Evolutionary conservation across 805 yeast genomes (phyloP).

Genomic region (Ogataea polymorpha): DNA sequence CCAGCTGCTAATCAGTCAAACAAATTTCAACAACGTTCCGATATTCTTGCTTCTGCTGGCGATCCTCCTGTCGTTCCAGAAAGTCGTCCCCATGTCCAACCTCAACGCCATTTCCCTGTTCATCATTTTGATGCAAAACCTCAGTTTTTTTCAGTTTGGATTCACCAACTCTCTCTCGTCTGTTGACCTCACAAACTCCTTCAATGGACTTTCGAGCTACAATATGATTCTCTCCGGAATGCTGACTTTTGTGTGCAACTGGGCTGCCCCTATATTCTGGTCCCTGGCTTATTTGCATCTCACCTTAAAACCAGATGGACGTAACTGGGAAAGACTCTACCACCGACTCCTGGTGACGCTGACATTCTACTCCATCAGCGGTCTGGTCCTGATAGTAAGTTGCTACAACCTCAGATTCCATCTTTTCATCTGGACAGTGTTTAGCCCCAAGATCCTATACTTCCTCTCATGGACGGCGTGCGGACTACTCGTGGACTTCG

Average conservation of each 20-base stretch:
- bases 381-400: slow-evolving; percentile 58
- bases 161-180: slow-evolving; percentile 91
- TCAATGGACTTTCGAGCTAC: slow-evolving; percentile 79
- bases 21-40: slow-evolving; percentile 55
- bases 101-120: slow-evolving; percentile 29
- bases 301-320: slow-evolving; percentile 6
- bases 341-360: slow-evolving; percentile 38
- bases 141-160: slow-evolving; percentile 83
- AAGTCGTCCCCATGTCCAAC: slow-evolving; percentile 12
- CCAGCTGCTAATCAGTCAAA: slow-evolving; percentile 50
- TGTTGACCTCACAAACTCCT: slow-evolving; percentile 85
- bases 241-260: slow-evolving; percentile 78
- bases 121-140: slow-evolving; percentile 60
- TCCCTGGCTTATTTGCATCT: slow-evolving; percentile 40
- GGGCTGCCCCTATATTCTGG: slow-evolving; percentile 86
- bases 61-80: slow-evolving; percentile 28
- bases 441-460: slow-evolving; percentile 86
- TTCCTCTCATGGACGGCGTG: slow-evolving; percentile 71
- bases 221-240: slow-evolving; percentile 69
- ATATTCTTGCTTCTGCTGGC: slow-evolving; percentile 35
- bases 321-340: slow-evolving; percentile 35
- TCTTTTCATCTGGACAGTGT: slow-evolving; percentile 95
- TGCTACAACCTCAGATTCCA: slow-evolving; percentile 79
- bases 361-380: slow-evolving; percentile 57
- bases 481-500: slow-evolving; percentile 39